Evolutionary conservation across 2,329 filamentous ascomycete species (phyloP).

Genomic region (Dissoconium aciculare): DNA sequence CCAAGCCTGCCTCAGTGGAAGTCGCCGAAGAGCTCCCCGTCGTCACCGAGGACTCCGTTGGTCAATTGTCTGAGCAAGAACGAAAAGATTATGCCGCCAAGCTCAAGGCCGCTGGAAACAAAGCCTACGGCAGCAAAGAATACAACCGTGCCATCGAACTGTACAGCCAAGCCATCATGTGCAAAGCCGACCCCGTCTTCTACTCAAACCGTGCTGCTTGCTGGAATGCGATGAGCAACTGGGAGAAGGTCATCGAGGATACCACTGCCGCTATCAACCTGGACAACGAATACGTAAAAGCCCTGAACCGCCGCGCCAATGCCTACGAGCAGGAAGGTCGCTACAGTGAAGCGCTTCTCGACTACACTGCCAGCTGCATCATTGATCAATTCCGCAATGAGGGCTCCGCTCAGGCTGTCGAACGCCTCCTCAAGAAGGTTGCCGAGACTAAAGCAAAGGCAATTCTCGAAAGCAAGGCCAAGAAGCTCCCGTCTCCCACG

Average conservation of each 20-base stretch:
- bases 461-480: slow-evolving; percentile 65
- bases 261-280: slow-evolving; percentile 88
- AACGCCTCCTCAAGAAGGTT: slow-evolving; percentile 89
- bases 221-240: slow-evolving; percentile 83
- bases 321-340: slow-evolving; percentile 87
- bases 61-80: slow-evolving; percentile 41
- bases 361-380: slow-evolving; percentile 98
- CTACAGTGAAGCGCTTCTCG: slow-evolving; percentile 86
- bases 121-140: slow-evolving; percentile 86
- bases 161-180: slow-evolving; percentile 89
- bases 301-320: slow-evolving; percentile 86
- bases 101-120: slow-evolving; percentile 90
- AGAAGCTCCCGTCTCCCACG: slow-evolving; percentile 84
- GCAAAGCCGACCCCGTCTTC: slow-evolving; percentile 94
- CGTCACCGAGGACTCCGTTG: slow-evolving; percentile 34
- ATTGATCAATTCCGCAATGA: slow-evolving; percentile 96
- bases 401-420: slow-evolving; percentile 72
- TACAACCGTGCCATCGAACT: slow-evolving; percentile 88
- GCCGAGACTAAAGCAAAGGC: slow-evolving; percentile 86
- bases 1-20: slow-evolving; percentile 22
- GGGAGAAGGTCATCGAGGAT: slow-evolving; percentile 93
- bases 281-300: slow-evolving; percentile 93
- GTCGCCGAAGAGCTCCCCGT: slow-evolving; percentile 34
- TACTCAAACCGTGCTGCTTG: slow-evolving; percentile 98
- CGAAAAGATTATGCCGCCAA: slow-evolving; percentile 77